phyloP scores from a whole-genome alignment of 495 filamentous ascomycete species.

The Evernia prunastri region DNA sequence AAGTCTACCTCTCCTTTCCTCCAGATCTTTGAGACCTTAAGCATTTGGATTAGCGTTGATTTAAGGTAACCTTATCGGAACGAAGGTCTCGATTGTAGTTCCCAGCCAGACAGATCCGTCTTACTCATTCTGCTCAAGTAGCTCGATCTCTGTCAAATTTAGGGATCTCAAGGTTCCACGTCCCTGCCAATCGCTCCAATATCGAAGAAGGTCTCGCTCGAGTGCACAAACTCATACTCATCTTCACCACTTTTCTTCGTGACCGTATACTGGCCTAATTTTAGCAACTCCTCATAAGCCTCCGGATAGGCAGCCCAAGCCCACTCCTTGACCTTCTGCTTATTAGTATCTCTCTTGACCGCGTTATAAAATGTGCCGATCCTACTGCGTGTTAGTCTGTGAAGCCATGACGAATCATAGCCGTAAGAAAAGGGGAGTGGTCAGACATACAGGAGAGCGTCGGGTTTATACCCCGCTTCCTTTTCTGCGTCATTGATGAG shows the following conservation, averaged over 20 bases:
- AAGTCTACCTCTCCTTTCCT: no score
- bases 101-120: neutral
- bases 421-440: conserved; percentile 5
- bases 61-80: neutral
- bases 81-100: no score
- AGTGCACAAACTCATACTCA: neutral
- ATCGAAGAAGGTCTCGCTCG: conserved; percentile 17
- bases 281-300: conserved; percentile 58
- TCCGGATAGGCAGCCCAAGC: conserved; percentile 57
- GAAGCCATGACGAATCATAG: neutral
- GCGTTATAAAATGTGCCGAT: conserved; percentile 70
- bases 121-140: neutral
- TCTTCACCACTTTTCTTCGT: conserved; percentile 14
- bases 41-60: neutral
- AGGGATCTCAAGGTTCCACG: conserved; percentile 6
- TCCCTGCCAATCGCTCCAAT: conserved; percentile 19
- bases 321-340: conserved; percentile 67
- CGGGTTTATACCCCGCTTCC: conserved; percentile 57
- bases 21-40: no score
- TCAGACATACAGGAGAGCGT: conserved; percentile 61
- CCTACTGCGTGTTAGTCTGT: conserved; percentile 37
- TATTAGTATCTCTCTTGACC: conserved; percentile 50
- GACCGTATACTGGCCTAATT: conserved; percentile 24
- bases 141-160: neutral
- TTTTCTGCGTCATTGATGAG: conserved; percentile 58